A percentile compares a stretch with the other conserved stretches of the same genome.
These are phyloP conservation scores for Sordaria brevicollis DNA, from an alignment of 495 filamentous ascomycete species.

Conservation along the genomic window DNA sequence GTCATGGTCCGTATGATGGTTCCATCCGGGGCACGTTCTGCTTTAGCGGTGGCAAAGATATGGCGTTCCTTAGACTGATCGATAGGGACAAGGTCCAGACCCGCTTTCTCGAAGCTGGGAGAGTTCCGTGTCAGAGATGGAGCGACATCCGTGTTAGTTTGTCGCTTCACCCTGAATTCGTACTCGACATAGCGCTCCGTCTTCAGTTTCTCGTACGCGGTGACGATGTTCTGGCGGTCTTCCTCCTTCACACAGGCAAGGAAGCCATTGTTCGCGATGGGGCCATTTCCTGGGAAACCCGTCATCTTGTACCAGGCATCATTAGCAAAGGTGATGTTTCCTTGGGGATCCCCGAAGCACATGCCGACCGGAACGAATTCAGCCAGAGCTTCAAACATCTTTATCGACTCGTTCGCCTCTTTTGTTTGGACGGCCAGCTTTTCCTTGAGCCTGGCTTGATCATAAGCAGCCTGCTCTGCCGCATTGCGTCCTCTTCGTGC, in stretches of 20 bases:
- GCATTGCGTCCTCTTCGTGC: conserved; percentile 47
- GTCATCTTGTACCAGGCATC: conserved; percentile 47
- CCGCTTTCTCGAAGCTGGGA: conserved; percentile 33
- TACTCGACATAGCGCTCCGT: conserved; percentile 23
- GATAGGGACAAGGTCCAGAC: conserved; percentile 21
- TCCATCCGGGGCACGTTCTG: conserved; percentile 27
- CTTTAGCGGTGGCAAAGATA: conserved; percentile 28
- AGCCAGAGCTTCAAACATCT: conserved; percentile 55
- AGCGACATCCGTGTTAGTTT: conserved; percentile 10
- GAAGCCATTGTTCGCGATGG: conserved; percentile 22
- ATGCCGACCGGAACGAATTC: conserved; percentile 61
- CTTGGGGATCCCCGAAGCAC: conserved; percentile 50
- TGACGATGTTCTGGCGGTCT: conserved; percentile 21
- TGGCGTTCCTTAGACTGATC: conserved; percentile 25
- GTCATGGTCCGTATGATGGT: conserved; percentile 29
- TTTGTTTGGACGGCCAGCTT: conserved; percentile 49
- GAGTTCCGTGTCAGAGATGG: conserved; percentile 23
- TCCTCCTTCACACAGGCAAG: conserved; percentile 30
- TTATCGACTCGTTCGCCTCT: conserved; percentile 53
- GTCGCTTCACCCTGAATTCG: conserved; percentile 30
- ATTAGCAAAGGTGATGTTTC: conserved; percentile 54
- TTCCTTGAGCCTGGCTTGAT: conserved; percentile 49
- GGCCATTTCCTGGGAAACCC: conserved; percentile 13
- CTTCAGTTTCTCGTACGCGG: conserved; percentile 27
- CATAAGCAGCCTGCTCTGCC: conserved; percentile 47